Conservation (phyloP, 2,329 filamentous ascomycete genomes). For the Penicillium expansum region DNA sequence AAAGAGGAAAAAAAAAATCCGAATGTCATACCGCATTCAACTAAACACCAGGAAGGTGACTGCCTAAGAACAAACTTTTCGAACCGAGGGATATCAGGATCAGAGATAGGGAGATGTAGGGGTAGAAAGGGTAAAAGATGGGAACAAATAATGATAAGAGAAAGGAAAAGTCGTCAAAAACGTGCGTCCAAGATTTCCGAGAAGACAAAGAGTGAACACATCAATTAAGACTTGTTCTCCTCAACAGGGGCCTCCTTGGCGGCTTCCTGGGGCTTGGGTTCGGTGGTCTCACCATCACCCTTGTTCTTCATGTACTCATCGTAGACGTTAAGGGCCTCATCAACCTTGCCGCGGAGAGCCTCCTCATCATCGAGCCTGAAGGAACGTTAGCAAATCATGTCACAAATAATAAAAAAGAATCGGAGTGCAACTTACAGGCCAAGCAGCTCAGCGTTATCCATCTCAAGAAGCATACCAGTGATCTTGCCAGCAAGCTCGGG, state of each 20-base stretch:
- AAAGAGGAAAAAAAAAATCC: constrained; percentile 17
- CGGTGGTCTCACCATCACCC: constrained; percentile 45
- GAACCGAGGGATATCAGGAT: constrained; percentile 45
- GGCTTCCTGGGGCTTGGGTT: constrained; percentile 47
- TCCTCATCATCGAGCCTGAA: constrained; percentile 80
- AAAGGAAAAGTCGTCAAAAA: constrained; percentile 38
- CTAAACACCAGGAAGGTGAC: constrained; percentile 33
- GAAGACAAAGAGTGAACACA: constrained; percentile 22
- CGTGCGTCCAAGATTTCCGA: constrained; percentile 34
- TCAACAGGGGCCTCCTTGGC: constrained; percentile 44
- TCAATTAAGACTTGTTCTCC: constrained; percentile 42
- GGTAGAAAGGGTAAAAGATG: constrained; percentile 21
- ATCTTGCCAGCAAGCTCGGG: constrained; percentile 97
- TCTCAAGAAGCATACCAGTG: constrained; percentile 98
- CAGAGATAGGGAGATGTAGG: constrained; percentile 27
- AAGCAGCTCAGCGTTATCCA: constrained; percentile 94
- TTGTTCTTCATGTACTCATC: constrained; percentile 98
- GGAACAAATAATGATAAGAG: constrained; percentile 25
- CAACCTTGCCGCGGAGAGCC: constrained; percentile 90
- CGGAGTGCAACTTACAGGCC: constrained; percentile 72
- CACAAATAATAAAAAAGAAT: neutral
- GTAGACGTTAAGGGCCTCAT: constrained; percentile 94
- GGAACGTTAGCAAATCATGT: constrained; percentile 17
- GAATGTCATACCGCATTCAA: constrained; percentile 33
- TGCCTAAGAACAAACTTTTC: constrained; percentile 41